phyloP scores from a whole-genome alignment of 2,329 filamentous ascomycete genomes.

The Dactylonectria estremocensis region DNA sequence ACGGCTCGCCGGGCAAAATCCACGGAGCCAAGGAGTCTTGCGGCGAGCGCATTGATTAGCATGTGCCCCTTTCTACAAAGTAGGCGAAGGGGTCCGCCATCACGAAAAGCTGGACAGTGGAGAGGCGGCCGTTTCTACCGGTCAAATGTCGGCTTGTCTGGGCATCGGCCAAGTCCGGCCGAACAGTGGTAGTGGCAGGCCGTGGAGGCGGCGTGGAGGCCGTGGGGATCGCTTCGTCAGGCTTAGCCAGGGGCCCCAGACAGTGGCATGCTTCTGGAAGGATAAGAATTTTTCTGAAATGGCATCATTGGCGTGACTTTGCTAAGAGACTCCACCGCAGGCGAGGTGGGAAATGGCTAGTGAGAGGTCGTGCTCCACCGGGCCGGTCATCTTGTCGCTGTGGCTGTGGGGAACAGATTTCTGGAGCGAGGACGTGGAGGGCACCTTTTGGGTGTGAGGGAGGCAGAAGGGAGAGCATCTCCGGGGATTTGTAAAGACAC shows the following conservation, averaged over 20 bases:
- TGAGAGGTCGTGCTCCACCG: conserved; percentile 44
- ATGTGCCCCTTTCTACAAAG: conserved; percentile 44
- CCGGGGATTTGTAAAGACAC: conserved; percentile 49
- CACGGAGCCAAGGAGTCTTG: conserved; percentile 39
- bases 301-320: conserved; percentile 41
- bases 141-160: conserved; percentile 47
- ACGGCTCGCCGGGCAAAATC: conserved; percentile 37
- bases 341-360: conserved; percentile 38
- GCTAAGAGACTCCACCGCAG: conserved; percentile 31
- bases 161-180: conserved; percentile 49
- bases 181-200: conserved; percentile 29
- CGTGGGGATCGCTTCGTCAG: conserved; percentile 43
- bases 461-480: conserved; percentile 17
- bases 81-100: conserved; percentile 41
- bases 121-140: conserved; percentile 39
- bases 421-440: conserved; percentile 21
- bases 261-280: conserved; percentile 52
- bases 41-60: conserved; percentile 29
- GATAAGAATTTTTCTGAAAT: conserved; percentile 46
- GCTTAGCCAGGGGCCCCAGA: conserved; percentile 37
- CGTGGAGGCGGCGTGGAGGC: conserved; percentile 38
- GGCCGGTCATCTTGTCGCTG: conserved; percentile 49
- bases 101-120: conserved; percentile 39
- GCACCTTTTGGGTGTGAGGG: not conserved
- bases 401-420: conserved; percentile 52